A percentile compares a stretch with the other conserved stretches of the same genome.
These are phyloP conservation scores for Geotrichum phurueaensis DNA, from an alignment of 1,139 yeast genomes.

Conservation along the genomic window DNA sequence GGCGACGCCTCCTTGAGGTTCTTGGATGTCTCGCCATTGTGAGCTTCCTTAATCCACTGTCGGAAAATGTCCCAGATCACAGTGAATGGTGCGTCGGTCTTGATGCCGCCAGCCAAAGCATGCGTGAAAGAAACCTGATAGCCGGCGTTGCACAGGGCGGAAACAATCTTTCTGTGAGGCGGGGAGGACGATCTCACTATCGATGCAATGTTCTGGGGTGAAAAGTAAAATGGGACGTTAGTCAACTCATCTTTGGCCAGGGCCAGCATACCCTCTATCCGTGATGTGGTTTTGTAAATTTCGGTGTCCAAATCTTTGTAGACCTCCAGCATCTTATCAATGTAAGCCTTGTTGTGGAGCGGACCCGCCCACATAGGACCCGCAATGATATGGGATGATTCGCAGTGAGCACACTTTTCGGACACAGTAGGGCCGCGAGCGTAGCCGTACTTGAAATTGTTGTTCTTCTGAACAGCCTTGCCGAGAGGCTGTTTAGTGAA, in stretches of 20 bases:
- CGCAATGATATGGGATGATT: conserved; percentile 62
- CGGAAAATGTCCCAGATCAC: conserved; percentile 66
- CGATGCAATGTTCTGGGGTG: conserved; percentile 52
- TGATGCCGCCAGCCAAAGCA: conserved; percentile 76
- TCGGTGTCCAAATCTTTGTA: conserved; percentile 46
- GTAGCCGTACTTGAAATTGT: conserved; percentile 45
- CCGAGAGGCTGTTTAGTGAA: conserved; percentile 71
- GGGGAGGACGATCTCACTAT: conserved; percentile 79
- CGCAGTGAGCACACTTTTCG: conserved; percentile 62
- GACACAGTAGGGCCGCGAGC: conserved; percentile 56
- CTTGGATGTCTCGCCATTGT: conserved; percentile 38
- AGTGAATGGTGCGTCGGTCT: conserved; percentile 85
- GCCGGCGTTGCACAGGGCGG: conserved; percentile 85
- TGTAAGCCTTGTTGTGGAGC: conserved; percentile 62
- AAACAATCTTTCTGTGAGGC: conserved; percentile 60
- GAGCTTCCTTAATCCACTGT: conserved; percentile 51
- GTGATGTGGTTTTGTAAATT: conserved; percentile 67
- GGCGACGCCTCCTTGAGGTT: conserved; percentile 47
- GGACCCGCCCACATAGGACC: conserved; percentile 97
- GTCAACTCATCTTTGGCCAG: conserved; percentile 66
- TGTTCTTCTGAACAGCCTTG: conserved; percentile 32
- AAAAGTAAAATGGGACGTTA: conserved; percentile 67
- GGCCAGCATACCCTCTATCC: conserved; percentile 89
- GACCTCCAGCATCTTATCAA: conserved; percentile 54
- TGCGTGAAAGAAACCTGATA: conserved; percentile 80